Conservation (phyloP, 495 filamentous ascomycete species). For the Echria macrotheca region DNA sequence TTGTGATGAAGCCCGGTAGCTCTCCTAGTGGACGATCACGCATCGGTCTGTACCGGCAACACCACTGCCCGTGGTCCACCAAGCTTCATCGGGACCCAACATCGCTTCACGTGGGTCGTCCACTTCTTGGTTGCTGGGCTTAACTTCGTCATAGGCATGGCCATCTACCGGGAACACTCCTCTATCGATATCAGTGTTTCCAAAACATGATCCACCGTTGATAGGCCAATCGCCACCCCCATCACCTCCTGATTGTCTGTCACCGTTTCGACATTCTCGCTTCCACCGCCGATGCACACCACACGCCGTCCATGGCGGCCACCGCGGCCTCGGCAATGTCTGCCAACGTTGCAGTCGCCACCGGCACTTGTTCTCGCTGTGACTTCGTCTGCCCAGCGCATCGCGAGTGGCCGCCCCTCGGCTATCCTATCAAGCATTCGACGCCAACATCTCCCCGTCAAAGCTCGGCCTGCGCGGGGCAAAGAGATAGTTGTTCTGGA, state of each 20-base stretch:
- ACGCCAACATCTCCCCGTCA: background rate
- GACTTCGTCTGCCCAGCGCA: too few species aligned
- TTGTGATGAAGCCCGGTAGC: constrained; percentile 14
- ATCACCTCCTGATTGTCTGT: constrained; percentile 10
- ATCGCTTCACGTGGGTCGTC: too few species aligned
- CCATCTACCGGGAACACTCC: too few species aligned
- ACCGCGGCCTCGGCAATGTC: too few species aligned
- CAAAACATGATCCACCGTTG: constrained; percentile 7
- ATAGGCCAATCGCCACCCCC: constrained; percentile 1
- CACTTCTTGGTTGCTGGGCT: too few species aligned
- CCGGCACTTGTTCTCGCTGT: too few species aligned
- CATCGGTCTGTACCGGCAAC: constrained; percentile 14
- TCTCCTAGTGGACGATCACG: constrained; percentile 17
- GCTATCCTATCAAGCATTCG: background rate
- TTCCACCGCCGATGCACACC: background rate
- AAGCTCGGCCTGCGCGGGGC: background rate
- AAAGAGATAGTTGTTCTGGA: background rate
- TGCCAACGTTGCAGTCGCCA: too few species aligned
- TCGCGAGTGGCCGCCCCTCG: too few species aligned
- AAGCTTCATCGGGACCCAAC: background rate
- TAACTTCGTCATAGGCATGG: too few species aligned
- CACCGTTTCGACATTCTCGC: constrained; percentile 9
- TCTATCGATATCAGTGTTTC: too few species aligned
- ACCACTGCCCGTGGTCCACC: too few species aligned
- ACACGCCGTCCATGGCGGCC: too few species aligned